A percentile compares a stretch with the other conserved stretches of the same genome.
phyloP scores from a whole-genome alignment of 192 early-diverging fungal genomes.

The Phlyctochytrium planicorne region DNA sequence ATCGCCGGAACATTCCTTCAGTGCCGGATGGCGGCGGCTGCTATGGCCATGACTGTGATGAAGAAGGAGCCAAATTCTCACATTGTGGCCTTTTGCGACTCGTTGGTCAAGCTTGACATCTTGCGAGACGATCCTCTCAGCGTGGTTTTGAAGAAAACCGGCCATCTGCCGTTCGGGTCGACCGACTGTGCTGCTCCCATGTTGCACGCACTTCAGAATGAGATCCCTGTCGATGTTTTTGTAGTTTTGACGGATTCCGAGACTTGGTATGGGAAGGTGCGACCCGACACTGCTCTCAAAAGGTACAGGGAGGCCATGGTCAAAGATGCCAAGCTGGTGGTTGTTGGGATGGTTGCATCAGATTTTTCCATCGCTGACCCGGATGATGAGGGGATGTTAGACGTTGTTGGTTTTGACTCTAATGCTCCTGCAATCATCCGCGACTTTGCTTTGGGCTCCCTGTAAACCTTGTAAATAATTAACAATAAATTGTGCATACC shows the following conservation, averaged over 20 bases:
- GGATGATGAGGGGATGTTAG: constrained; percentile 26
- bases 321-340: constrained; percentile 14
- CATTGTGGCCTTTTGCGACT: neutral
- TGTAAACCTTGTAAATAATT: too few species aligned
- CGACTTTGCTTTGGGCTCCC: too few species aligned
- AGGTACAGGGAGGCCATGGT: constrained; percentile 15
- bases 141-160: constrained; percentile 3
- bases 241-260: constrained; percentile 31
- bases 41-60: constrained; percentile 17
- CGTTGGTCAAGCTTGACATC: neutral
- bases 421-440: constrained; percentile 5
- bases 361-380: constrained; percentile 27
- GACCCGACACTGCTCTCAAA: constrained; percentile 11
- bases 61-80: neutral
- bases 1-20: neutral
- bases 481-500: too few species aligned
- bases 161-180: constrained; percentile 13
- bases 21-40: constrained; percentile 14
- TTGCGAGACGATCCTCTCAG: neutral
- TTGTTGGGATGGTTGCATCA: constrained; percentile 16
- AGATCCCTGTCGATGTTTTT: constrained; percentile 22
- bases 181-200: constrained; percentile 31
- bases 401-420: constrained; percentile 29
- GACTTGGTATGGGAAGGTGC: constrained; percentile 24
- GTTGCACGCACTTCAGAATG: constrained; percentile 18